phyloP scores from a whole-genome alignment of 345 rosid genomes.

The Populus pruinosa region DNA sequence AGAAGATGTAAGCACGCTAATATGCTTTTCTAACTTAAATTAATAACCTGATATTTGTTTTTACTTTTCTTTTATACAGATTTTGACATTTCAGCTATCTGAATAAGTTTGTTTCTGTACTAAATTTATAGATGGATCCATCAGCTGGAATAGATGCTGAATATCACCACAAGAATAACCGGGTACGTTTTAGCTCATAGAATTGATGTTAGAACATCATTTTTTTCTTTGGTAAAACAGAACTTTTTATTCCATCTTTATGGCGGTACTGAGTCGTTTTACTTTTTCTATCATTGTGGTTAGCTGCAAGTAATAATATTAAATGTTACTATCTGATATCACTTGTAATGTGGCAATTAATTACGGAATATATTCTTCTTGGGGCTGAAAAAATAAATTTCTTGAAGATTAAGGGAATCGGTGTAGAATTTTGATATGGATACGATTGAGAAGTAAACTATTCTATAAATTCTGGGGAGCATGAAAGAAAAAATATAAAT shows the following conservation, averaged over 20 bases:
- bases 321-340: neutral
- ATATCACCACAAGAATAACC: constrained; percentile 84
- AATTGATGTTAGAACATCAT: neutral
- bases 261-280: neutral
- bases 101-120: constrained; percentile 7
- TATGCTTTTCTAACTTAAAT: constrained; percentile 5
- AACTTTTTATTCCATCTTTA: neutral
- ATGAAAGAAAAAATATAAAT: neutral
- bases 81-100: neutral
- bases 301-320: neutral
- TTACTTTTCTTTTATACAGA: neutral
- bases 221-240: neutral
- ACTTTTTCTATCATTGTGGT: neutral
- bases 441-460: neutral
- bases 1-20: constrained; percentile 70
- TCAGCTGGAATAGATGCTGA: constrained; percentile 90
- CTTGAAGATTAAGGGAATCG: neutral
- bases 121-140: constrained; percentile 76
- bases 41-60: neutral
- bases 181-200: constrained; percentile 40
- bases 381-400: neutral
- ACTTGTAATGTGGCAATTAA: neutral
- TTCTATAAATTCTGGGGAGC: neutral
- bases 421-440: neutral
- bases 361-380: neutral